These are phyloP conservation scores for Lippia alba DNA, from an alignment of 305 asterid species.

Conservation along the genomic window DNA sequence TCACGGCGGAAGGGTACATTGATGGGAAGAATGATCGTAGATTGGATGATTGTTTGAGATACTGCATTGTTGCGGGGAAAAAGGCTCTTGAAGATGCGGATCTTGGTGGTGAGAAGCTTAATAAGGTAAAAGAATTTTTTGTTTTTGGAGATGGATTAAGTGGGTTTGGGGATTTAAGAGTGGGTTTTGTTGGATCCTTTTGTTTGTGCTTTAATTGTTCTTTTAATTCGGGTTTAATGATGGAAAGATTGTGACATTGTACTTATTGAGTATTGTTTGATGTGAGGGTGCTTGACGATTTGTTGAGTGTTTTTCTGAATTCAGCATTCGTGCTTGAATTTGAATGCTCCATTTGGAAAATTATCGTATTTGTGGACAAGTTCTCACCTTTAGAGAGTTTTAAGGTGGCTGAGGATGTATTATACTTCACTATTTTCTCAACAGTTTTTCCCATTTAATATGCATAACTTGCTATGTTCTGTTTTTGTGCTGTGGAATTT, in stretches of 20 bases:
- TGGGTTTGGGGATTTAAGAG: constrained; percentile 5
- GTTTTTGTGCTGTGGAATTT: background rate
- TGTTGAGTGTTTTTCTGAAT: background rate
- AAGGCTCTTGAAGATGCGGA: constrained; percentile 78
- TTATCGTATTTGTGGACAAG: background rate
- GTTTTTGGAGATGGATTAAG: constrained; percentile 26
- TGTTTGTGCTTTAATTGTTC: constrained; percentile 8
- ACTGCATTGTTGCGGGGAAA: constrained; percentile 87
- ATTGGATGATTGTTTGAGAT: constrained; percentile 79
- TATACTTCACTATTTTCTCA: background rate
- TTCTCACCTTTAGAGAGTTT: background rate
- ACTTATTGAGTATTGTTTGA: constrained; percentile 20
- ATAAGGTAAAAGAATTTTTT: constrained; percentile 44
- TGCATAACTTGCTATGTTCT: background rate
- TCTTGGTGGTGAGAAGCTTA: constrained; percentile 65
- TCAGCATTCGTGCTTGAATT: background rate
- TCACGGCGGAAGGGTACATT: constrained; percentile 72
- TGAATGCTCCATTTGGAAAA: background rate
- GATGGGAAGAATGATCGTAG: constrained; percentile 88
- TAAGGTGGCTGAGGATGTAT: background rate
- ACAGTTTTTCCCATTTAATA: background rate
- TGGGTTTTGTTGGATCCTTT: constrained; percentile 2
- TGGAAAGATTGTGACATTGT: constrained; percentile 10
- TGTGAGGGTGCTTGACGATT: background rate
- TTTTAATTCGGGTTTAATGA: constrained; percentile 13